Percentiles rank a stretch among this genome's conserved stretches.
phyloP scores from a whole-genome alignment of 495 filamentous ascomycete species.

The Penicillium bialowiezense region DNA sequence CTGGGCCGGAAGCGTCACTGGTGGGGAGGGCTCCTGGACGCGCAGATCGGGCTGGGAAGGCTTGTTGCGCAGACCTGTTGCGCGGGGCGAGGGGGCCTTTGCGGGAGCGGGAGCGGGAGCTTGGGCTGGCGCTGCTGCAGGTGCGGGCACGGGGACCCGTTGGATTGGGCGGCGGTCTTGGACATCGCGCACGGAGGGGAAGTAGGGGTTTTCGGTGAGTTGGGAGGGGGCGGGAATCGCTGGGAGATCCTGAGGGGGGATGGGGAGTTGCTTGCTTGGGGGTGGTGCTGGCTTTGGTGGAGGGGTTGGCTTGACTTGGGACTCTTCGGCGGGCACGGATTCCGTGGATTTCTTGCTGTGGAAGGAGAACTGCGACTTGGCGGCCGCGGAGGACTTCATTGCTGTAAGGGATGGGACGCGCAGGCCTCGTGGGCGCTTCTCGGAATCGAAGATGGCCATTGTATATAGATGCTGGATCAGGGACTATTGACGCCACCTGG shows the following conservation, averaged over 20 bases:
- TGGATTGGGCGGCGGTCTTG: constrained; percentile 6
- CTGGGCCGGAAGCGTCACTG: constrained; percentile 1
- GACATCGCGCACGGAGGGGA: not conserved
- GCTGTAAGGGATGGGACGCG: constrained; percentile 38
- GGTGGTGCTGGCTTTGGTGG: constrained; percentile 15
- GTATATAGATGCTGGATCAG: not conserved
- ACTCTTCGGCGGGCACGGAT: constrained; percentile 3
- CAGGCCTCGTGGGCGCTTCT: constrained; percentile 38
- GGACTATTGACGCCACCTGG: constrained; percentile 1
- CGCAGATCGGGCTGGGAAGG: constrained; percentile 1
- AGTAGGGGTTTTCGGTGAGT: constrained; percentile 9
- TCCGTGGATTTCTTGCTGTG: constrained; percentile 22
- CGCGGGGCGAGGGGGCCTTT: constrained; percentile 2
- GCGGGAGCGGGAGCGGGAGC: not conserved
- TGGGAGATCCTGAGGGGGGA: constrained; percentile 18
- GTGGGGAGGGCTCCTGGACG: not conserved
- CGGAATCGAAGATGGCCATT: constrained; percentile 42
- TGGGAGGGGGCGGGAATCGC: constrained; percentile 12
- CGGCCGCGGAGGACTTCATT: constrained; percentile 23
- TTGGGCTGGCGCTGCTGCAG: constrained; percentile 1
- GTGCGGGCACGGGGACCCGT: constrained; percentile 3
- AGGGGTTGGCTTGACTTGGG: constrained; percentile 2
- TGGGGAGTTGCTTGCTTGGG: constrained; percentile 35
- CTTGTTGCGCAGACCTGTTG: constrained; percentile 5
- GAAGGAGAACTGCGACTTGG: constrained; percentile 23